Conservation (phyloP, 2,329 filamentous ascomycete genomes). For the Tolypocladium inflatum region DNA sequence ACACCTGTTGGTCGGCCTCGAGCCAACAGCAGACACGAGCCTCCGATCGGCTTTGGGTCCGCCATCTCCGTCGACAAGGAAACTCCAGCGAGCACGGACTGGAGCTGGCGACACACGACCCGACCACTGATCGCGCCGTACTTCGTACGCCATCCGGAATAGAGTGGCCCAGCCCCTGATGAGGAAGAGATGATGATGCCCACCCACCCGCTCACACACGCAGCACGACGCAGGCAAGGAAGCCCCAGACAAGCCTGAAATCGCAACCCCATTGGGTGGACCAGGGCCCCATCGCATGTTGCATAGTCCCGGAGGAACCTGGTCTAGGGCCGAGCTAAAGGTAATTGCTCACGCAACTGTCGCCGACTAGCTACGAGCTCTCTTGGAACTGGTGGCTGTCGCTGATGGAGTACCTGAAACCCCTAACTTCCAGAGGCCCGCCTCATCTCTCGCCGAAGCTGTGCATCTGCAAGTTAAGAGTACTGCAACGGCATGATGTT, state of each 20-base stretch:
- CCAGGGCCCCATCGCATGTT: neutral
- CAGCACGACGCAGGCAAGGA: neutral
- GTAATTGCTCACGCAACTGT: neutral
- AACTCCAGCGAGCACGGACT: neutral
- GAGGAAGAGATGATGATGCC: neutral
- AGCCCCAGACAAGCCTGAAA: neutral
- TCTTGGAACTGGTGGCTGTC: neutral
- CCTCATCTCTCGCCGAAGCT: neutral
- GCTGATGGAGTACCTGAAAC: constrained; percentile 1
- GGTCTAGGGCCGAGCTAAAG: constrained; percentile 1
- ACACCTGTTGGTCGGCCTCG: neutral
- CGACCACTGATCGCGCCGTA: no score
- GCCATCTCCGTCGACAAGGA: neutral
- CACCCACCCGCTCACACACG: neutral
- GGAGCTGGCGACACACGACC: neutral
- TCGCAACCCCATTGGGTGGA: neutral
- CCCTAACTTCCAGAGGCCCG: neutral
- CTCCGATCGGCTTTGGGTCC: neutral
- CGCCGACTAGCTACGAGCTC: neutral
- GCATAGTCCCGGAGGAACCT: neutral
- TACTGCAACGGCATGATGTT: neutral
- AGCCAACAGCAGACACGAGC: neutral
- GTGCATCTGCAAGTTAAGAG: neutral
- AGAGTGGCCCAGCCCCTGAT: neutral
- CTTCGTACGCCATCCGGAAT: no score